These are phyloP conservation scores for Serendipita sp. DNA, from an alignment of 768 basidiomycete species.

Conservation along the genomic window DNA sequence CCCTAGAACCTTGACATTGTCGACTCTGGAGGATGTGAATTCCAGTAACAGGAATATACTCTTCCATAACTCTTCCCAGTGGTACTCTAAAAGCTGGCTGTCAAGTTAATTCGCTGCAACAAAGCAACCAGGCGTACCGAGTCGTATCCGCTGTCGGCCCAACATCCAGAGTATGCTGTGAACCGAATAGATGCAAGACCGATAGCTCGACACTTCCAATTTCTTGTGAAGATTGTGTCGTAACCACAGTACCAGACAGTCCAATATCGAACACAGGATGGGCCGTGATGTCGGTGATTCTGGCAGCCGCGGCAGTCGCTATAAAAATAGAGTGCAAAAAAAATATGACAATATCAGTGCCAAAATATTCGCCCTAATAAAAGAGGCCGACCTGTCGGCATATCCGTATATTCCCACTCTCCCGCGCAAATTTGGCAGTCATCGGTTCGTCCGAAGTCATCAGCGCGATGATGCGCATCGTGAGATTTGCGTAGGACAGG, in stretches of 20 bases:
- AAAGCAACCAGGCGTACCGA: slow-evolving; percentile 28
- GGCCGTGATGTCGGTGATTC: slow-evolving; percentile 24
- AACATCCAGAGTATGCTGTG: slow-evolving; percentile 42
- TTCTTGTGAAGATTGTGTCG: slow-evolving; percentile 53
- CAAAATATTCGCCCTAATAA: too few relatives aligned
- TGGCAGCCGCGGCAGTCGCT: slow-evolving; percentile 41
- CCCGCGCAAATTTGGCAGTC: slow-evolving; percentile 30
- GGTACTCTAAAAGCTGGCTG: slow-evolving; percentile 31
- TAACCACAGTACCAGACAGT: slow-evolving; percentile 53
- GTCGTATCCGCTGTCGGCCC: slow-evolving; percentile 33
- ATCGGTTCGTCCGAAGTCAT: slow-evolving; percentile 34
- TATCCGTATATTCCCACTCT: slow-evolving; percentile 28
- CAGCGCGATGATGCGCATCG: slow-evolving; percentile 35
- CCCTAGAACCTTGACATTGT: slow-evolving; percentile 29
- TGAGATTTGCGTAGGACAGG: slow-evolving; percentile 43
- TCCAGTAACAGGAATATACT: slow-evolving; percentile 36
- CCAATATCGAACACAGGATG: slow-evolving; percentile 42
- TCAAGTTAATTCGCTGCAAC: neutral
- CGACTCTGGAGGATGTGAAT: slow-evolving; percentile 35
- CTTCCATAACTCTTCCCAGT: slow-evolving; percentile 51
- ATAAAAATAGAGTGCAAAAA: neutral
- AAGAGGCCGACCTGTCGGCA: slow-evolving; percentile 39
- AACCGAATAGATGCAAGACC: slow-evolving; percentile 39
- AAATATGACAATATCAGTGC: slow-evolving; percentile 8
- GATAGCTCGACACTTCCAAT: slow-evolving; percentile 42